phyloP scores from a whole-genome alignment of 2,329 filamentous ascomycete genomes.

The Xylariaceae sp. region DNA sequence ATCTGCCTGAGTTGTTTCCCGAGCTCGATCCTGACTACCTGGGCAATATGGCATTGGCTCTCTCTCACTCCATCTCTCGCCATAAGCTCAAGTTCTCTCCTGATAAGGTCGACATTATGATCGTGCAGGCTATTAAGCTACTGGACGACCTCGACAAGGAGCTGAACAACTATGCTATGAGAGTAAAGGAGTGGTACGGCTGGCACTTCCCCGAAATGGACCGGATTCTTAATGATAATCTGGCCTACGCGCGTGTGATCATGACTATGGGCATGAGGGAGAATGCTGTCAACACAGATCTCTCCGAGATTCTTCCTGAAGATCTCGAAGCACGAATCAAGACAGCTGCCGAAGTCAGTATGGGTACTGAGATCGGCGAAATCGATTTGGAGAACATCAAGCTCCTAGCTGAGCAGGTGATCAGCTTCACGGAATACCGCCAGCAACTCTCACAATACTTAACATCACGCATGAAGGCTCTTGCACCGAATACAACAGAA shows the following conservation, averaged over 20 bases:
- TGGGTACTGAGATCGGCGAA: slow-evolving; percentile 95
- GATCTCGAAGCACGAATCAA: slow-evolving; percentile 93
- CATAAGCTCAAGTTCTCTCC: slow-evolving; percentile 99
- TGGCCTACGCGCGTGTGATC: slow-evolving; percentile 90
- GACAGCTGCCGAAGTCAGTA: slow-evolving; percentile 92
- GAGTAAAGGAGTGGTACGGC: slow-evolving; percentile 99
- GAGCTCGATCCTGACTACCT: slow-evolving; percentile 85
- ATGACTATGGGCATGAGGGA: slow-evolving; percentile 87
- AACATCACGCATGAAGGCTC: slow-evolving; percentile 91
- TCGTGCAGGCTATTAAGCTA: slow-evolving; percentile 93
- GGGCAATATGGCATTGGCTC: slow-evolving; percentile 92
- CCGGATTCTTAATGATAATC: slow-evolving; percentile 95
- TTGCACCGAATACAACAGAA: slow-evolving; percentile 93
- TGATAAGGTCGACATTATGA: slow-evolving; percentile 99
- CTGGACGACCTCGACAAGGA: slow-evolving; percentile 98
- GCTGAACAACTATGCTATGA: slow-evolving; percentile 97
- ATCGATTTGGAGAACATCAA: slow-evolving; percentile 94
- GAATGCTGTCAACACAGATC: slow-evolving; percentile 76
- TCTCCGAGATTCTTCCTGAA: slow-evolving; percentile 91
- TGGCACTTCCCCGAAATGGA: slow-evolving; percentile 99
- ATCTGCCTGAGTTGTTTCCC: slow-evolving; percentile 88
- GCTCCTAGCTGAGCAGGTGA: slow-evolving; percentile 89
- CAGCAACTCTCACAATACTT: slow-evolving; percentile 87
- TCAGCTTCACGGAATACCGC: slow-evolving; percentile 90
- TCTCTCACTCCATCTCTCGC: slow-evolving; percentile 93